Evolutionary conservation across 139 green algal species (phyloP), one percentile per base, ranked within the genome.

Genomic region (Micromonas pusilla): DNA sequence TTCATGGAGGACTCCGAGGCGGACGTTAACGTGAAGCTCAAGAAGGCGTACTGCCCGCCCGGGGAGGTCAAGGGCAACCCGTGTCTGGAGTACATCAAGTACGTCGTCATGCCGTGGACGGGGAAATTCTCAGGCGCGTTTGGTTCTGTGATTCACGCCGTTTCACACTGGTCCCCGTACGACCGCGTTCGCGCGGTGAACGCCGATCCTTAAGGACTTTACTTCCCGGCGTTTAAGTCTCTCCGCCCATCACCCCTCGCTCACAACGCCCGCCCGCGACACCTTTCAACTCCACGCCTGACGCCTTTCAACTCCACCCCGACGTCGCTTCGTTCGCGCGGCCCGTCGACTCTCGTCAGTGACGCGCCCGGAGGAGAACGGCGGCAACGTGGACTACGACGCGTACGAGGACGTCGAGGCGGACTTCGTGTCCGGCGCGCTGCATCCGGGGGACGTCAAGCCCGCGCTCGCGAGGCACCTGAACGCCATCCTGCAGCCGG

Each of bases 1-100:
- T 99, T 98, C 89, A 89, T 89, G 85, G 85, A 89, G 74, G 85
- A 89, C 60, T 73, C 85, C 26, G 77, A 82, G 52, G 57, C 80
- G 38, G 95, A 99, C 39, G 95, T 99, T 23, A 92, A 92, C 66
- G 87, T 86, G 66, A 99, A 99, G 83, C 96, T 99, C 84, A 98
- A 98, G 83, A 97, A 97, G 85, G 93, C 95, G 25, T 99, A 87
- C 87, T 98, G 95, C 87, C 91, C 95, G 23, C 72, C 57, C 23
- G 1, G 45, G 64, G 70, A 84, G 66, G 80, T 96, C 0, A 87
- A 90, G 9, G 90, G 88, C 76, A 99, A 99, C 86, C 95, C 95
- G 2, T 97, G 91, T 86, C 74, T 98, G 34, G 89, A 92, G 79
- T 99, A 99, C 83, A 75, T 96, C n/a, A 68, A 88, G 65, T 86